phyloP scores from a whole-genome alignment of 1,284 basidiomycete species.

The Fomitopsis betulina region DNA sequence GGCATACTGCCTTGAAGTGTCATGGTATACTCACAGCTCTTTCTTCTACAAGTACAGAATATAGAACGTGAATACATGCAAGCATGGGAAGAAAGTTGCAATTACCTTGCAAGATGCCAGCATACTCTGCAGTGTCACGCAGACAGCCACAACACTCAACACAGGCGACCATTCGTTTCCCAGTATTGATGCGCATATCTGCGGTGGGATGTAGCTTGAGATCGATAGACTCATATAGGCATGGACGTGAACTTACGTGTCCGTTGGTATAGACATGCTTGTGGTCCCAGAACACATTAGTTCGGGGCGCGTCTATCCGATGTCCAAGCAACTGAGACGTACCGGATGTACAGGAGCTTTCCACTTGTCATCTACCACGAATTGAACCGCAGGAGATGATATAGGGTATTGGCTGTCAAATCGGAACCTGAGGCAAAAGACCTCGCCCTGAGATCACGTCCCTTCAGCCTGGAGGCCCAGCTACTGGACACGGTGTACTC shows the following conservation, averaged over 20 bases:
- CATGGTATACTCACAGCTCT: conserved; percentile 47
- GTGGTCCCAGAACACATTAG: conserved; percentile 13
- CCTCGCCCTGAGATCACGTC: conserved; percentile 52
- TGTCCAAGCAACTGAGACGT: conserved; percentile 24
- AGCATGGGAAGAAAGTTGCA: conserved; percentile 1
- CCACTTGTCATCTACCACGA: conserved; percentile 59
- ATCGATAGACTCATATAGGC: not conserved
- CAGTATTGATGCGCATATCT: conserved; percentile 84
- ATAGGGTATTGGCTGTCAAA: conserved; percentile 78
- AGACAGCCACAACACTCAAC: conserved; percentile 71
- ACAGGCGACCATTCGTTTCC: conserved; percentile 86
- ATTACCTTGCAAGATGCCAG: conserved; percentile 79
- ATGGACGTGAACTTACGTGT: conserved; percentile 49
- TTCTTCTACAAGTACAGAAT: conserved; percentile 46
- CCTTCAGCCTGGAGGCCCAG: not conserved
- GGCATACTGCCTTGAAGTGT: not conserved
- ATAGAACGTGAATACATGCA: conserved; percentile 3
- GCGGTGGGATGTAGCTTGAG: not conserved
- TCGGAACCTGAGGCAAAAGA: conserved; percentile 70
- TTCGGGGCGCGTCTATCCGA: not conserved
- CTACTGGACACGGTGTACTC: conserved; percentile 12
- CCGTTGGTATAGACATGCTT: conserved; percentile 85
- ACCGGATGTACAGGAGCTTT: conserved; percentile 74
- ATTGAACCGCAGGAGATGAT: conserved; percentile 78
- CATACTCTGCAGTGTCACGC: conserved; percentile 84